These are phyloP conservation scores for Fusarium heterosporum DNA, from an alignment of 2,329 filamentous ascomycete genomes.

Conservation along the genomic window DNA sequence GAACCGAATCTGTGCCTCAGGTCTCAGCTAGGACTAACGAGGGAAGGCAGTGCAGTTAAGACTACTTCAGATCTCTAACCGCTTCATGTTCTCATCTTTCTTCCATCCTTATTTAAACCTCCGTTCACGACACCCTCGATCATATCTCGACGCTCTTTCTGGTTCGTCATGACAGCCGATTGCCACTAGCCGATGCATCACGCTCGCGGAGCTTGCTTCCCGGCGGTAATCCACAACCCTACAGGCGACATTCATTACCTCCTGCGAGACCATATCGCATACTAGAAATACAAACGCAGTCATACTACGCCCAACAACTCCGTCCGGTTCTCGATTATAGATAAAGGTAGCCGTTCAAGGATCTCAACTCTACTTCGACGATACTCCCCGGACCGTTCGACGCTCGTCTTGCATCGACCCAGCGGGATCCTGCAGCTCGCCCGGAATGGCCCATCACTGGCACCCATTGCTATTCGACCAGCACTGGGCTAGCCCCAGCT, in stretches of 20 bases:
- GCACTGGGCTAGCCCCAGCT: constrained; percentile 35
- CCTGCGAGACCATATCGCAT: neutral
- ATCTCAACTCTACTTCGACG: constrained; percentile 8
- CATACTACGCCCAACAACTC: neutral
- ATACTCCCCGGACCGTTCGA: constrained; percentile 35
- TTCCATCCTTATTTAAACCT: neutral
- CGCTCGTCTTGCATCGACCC: constrained; percentile 30
- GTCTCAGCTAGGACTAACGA: constrained; percentile 40
- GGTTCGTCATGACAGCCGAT: constrained; percentile 12
- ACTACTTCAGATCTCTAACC: constrained; percentile 2
- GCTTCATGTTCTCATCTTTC: constrained; percentile 1
- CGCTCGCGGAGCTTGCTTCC: constrained; percentile 20
- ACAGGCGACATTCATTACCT: neutral
- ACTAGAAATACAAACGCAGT: neutral
- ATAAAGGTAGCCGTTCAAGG: neutral
- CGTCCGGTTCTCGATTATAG: neutral
- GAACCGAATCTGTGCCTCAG: constrained; percentile 39
- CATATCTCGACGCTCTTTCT: neutral
- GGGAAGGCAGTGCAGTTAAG: constrained; percentile 20
- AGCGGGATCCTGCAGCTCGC: constrained; percentile 43
- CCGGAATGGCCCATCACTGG: constrained; percentile 39
- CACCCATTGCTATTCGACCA: constrained; percentile 36
- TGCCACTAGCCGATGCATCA: constrained; percentile 25
- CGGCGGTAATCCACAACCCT: neutral
- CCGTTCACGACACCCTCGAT: neutral